phyloP scores from a whole-genome alignment of 805 yeast genomes.

The Sugiyamaella lignohabitans region DNA sequence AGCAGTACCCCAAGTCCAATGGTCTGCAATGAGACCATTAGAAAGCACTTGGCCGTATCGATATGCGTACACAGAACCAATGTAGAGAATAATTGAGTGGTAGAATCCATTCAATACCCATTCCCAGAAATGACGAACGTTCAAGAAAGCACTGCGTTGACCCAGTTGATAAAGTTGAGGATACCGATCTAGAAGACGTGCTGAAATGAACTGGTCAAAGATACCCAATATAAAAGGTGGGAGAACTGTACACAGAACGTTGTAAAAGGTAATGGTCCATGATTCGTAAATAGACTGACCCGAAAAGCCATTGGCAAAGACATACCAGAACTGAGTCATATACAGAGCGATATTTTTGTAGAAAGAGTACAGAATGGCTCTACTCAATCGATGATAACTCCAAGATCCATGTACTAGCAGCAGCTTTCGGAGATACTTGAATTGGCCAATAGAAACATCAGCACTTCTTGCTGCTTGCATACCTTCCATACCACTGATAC shows the following conservation, averaged over 20 bases:
- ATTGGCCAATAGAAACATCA: conserved; percentile 94
- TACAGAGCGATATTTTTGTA: conserved; percentile 93
- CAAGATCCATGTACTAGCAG: conserved; percentile 93
- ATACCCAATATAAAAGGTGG: conserved; percentile 97
- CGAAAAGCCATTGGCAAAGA: conserved; percentile 82
- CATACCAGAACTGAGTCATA: conserved; percentile 98
- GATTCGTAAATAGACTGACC: conserved; percentile 96
- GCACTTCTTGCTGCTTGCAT: conserved; percentile 99
- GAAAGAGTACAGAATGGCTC: conserved; percentile 88
- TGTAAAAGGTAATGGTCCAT: conserved; percentile 95
- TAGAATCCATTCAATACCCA: conserved; percentile 95
- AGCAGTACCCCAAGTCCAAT: conserved; percentile 95
- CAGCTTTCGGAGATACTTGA: conserved; percentile 74
- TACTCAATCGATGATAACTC: conserved; percentile 93
- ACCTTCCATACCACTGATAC: conserved; percentile 98
- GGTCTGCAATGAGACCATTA: conserved; percentile 68
- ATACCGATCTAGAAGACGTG: conserved; percentile 80
- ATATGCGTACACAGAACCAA: conserved; percentile 65
- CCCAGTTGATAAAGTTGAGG: conserved; percentile 92
- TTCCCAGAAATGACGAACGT: conserved; percentile 90
- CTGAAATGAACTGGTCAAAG: conserved; percentile 92
- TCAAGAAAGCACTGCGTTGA: conserved; percentile 80
- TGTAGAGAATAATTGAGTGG: conserved; percentile 80
- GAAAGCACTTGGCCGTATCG: conserved; percentile 54
- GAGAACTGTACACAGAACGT: conserved; percentile 85